phyloP scores from a whole-genome alignment of 208 protist species.

The Trypanosomatidae sp. region DNA sequence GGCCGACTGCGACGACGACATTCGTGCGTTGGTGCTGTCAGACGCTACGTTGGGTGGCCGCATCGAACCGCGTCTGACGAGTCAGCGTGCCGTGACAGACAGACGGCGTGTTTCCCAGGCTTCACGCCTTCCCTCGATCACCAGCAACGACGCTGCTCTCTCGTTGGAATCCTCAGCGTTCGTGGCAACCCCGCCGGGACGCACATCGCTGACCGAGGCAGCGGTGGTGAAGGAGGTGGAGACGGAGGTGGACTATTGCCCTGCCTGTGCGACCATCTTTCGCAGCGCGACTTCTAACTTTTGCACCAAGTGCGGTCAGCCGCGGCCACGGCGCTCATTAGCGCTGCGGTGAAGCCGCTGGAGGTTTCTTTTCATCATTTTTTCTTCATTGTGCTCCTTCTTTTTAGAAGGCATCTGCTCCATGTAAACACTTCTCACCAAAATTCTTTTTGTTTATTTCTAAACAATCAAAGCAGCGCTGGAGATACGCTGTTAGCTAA shows the following conservation, averaged over 20 bases:
- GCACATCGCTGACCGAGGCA: slow-evolving; percentile 3
- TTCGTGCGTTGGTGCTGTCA: slow-evolving; percentile 61
- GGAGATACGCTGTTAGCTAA: too few relatives aligned
- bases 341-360: slow-evolving; percentile 1
- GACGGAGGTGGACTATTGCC: slow-evolving; percentile 50
- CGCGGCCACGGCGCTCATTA: slow-evolving; percentile 14
- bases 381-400: too few relatives aligned
- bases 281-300: slow-evolving; percentile 41
- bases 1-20: slow-evolving; percentile 46
- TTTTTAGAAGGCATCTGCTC: too few relatives aligned
- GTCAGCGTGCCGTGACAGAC: too few relatives aligned
- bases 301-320: slow-evolving; percentile 55
- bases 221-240: too few relatives aligned
- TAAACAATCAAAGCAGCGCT: too few relatives aligned
- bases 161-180: not conserved
- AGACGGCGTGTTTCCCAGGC: too few relatives aligned
- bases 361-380: too few relatives aligned
- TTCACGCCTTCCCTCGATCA: too few relatives aligned
- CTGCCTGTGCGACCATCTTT: slow-evolving; percentile 54
- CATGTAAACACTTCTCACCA: too few relatives aligned
- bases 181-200: not conserved
- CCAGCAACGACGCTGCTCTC: too few relatives aligned
- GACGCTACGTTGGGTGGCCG: slow-evolving; percentile 53
- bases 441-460: too few relatives aligned
- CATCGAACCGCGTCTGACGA: slow-evolving; percentile 24